Evolutionary conservation across 768 basidiomycete genomes (phyloP), one percentile per base, ranked within the genome.

Genomic region (Suillus placidus): DNA sequence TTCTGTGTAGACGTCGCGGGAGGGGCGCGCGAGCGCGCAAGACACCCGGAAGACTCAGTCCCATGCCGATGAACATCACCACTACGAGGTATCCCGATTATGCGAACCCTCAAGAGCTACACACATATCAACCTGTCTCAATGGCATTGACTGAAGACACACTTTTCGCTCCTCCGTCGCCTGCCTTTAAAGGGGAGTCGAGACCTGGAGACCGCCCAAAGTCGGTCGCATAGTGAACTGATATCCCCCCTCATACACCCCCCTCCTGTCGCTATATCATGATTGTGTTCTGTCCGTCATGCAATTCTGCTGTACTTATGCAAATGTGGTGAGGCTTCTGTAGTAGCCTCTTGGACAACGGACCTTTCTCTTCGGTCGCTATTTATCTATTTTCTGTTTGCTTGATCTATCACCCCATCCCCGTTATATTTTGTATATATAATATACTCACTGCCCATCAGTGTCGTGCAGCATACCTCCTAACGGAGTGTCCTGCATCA

Each of bases 41-140:
- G 70, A 72, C 55, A 9, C 78, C 76, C 14, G 85, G 85, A 55
- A 82, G 86, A 49, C 68, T 84, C 72, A 87, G 77, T 60, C 84
- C 87, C 35, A 85, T 89, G 83, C 86, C 86, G 38, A 77, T 87
- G 78, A 85, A 82, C 64, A 77, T 80, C 37, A 73, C 58, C 12
- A 7, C 35, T 9, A 34, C 63, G 12, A 68, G 81, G 81, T 66
- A 43, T 57, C 54, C 67, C 77, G 81, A 71, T 80, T 80, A 67
- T 70, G 18, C 3, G 18, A 18, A 12, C 40, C 80, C 69, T 76
- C 81, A 51, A 78, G 79, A 38, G 55, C 74, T 77, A 2, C 88
- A 88, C 68, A 73, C 78, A n/a, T 93, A 93, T 73, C 80, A 91
- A 71, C 91, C 91, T 3, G 89, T 93, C 62, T 91, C 91, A 30